Percentiles rank a stretch among this genome's conserved stretches.
These are phyloP conservation scores for Camellia granthamiana DNA, from an alignment of 148 eudicot genomes.

Conservation along the genomic window DNA sequence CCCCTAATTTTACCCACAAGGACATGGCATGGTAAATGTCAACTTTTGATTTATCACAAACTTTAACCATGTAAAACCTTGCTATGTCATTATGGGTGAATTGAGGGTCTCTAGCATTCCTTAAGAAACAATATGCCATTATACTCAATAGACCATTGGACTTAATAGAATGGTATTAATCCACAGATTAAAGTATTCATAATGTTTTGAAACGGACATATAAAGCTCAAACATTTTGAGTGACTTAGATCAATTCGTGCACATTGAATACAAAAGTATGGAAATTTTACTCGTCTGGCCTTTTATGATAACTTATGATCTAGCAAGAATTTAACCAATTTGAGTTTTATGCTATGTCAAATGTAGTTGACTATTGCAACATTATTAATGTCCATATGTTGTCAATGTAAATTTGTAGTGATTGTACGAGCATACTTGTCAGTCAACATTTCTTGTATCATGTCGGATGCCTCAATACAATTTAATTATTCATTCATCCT, in stretches of 20 bases:
- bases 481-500: neutral
- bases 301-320: neutral
- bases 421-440: neutral
- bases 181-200: neutral
- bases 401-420: neutral
- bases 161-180: neutral
- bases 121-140: neutral
- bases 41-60: too few species aligned
- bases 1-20: too few species aligned
- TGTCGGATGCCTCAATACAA: slow-evolving; percentile 3
- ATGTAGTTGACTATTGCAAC: neutral
- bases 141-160: neutral
- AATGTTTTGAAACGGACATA: neutral
- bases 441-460: neutral
- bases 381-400: neutral
- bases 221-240: neutral
- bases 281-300: neutral
- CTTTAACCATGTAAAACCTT: too few species aligned
- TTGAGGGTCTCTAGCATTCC: too few species aligned
- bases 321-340: neutral
- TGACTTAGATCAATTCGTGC: neutral
- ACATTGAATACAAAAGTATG: neutral
- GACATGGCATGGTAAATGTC: too few species aligned
- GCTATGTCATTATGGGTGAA: too few species aligned
- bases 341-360: neutral